A percentile compares a stretch with the other conserved stretches of the same genome.
Evolutionary conservation across 441 rosid species (phyloP).

Genomic region (Aleurites moluccanus): DNA sequence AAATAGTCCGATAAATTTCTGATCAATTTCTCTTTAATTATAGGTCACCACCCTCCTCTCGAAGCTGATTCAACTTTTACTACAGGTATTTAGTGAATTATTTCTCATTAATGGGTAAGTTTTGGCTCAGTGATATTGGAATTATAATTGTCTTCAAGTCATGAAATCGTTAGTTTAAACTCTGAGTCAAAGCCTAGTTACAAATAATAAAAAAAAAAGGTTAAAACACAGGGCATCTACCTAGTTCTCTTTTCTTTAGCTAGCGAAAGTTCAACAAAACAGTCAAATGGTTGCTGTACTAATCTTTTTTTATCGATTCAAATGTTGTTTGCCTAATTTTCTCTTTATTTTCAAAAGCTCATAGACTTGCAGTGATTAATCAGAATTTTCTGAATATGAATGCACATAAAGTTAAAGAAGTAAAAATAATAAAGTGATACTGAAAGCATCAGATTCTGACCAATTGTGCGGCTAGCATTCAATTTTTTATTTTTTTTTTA

Average conservation of each 20-base stretch:
- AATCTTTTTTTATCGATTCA: neutral
- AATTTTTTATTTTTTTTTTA: slow-evolving; percentile 15
- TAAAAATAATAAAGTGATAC: slow-evolving; percentile 6
- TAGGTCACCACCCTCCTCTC: no score
- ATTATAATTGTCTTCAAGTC: no score
- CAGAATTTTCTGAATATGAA: slow-evolving; percentile 15
- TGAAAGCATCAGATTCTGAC: slow-evolving; percentile 37
- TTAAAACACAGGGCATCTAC: neutral
- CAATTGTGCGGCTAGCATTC: slow-evolving; percentile 13
- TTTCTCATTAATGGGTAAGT: no score
- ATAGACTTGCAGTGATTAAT: slow-evolving; percentile 2
- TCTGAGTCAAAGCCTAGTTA: no score
- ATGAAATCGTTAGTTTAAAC: no score
- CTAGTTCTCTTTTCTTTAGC: neutral
- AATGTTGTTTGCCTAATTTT: neutral
- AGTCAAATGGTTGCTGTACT: neutral
- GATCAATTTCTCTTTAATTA: no score
- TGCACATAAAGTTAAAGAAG: neutral
- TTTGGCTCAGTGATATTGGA: neutral
- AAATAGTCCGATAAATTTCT: no score
- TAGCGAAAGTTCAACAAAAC: neutral
- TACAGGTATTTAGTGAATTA: no score
- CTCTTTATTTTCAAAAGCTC: neutral
- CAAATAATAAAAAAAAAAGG: no score
- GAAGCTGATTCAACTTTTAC: no score